Base-by-base conservation (phyloP, 2,329 filamentous ascomycete species). In the Phialocephala sp. region DNA sequence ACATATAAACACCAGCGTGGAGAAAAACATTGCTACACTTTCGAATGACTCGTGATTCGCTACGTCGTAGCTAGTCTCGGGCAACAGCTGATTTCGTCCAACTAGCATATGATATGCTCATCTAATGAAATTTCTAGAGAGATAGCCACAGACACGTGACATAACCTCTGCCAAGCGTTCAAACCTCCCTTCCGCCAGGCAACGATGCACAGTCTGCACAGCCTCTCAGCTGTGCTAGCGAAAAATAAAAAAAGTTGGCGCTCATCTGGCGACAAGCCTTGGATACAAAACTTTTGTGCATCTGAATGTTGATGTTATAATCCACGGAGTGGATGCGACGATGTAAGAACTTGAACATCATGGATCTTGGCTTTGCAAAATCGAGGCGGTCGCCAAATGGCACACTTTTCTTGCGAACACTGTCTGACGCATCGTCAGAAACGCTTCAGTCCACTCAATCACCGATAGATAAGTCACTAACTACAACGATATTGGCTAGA, bases 141-240 rank as follows among this genome's bases (percentile, higher is more conserved):
- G 8, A 32, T 12, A 27, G 50, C 14, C 11, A 14, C 11, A 32
- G 9, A 32, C 60, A 62, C 60, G 60, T 62, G 60, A 47, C 32
- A 24, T 55, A 22, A 32, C 12, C 12, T 54, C 11, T 54, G 50
- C 50, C 50, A 54, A 54, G 39, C 39, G 22, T 39, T 59, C 39
- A 47, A 47, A 9, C 24, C 41, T 59, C 47, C 22, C 27, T 20
- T 41, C 27, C 18, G 55, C 47, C 47, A 62, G 60, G 60, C 60
- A 62, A 62, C 60, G 14, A 62, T n/a, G 2, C 24, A 8, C 37
- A 57, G 32, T 39, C 22, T 43, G 52, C 60, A 62, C 60, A 45
- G 60, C 60, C 60, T 27, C 50, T 1, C 8, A 50, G 45, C 45
- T 27, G 27, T 32, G 27, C 27, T 32, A 32, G 27, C 3, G 27